phyloP scores from a whole-genome alignment of 371 early-diverging fungal species.

The Apophysomyces sp. region DNA sequence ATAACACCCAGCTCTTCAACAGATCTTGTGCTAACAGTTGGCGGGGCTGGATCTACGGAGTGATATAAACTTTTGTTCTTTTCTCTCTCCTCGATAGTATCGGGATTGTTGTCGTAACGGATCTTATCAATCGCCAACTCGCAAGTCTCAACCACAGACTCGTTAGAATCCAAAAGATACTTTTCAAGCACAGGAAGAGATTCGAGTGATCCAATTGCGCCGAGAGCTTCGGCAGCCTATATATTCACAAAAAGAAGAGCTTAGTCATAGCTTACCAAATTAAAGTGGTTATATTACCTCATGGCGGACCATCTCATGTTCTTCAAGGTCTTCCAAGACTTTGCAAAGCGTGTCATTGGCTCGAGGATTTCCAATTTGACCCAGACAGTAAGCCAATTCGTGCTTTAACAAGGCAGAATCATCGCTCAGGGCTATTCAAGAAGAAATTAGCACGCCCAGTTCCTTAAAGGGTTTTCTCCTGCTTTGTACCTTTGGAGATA shows the following conservation, averaged over 20 bases:
- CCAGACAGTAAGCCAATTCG: constrained; percentile 98
- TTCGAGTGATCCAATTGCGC: constrained; percentile 82
- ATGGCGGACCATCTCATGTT: constrained; percentile 98
- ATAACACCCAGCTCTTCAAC: constrained; percentile 65
- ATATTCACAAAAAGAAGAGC: no score
- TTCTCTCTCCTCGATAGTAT: constrained; percentile 44
- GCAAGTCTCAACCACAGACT: constrained; percentile 92
- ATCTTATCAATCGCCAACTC: constrained; percentile 93
- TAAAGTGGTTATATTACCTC: constrained; percentile 58
- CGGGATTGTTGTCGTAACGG: constrained; percentile 64
- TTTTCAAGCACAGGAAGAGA: constrained; percentile 71
- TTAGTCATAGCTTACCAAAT: not conserved
- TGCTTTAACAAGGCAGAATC: constrained; percentile 96
- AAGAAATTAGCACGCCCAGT: not conserved
- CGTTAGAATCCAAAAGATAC: constrained; percentile 65
- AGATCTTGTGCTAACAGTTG: constrained; percentile 57
- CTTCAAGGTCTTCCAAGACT: constrained; percentile 67
- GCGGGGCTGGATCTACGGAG: constrained; percentile 95
- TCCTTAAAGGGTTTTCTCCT: not conserved
- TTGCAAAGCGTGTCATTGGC: constrained; percentile 74
- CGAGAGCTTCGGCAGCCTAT: constrained; percentile 96
- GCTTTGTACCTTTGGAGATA: constrained; percentile 69
- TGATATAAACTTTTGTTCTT: constrained; percentile 55
- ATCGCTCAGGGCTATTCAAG: constrained; percentile 69
- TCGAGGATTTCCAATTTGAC: constrained; percentile 92